Evolutionary conservation across 2,329 filamentous ascomycete genomes (phyloP), one percentile per base, ranked within the genome.

Genomic region (Trichoderma harzianum): DNA sequence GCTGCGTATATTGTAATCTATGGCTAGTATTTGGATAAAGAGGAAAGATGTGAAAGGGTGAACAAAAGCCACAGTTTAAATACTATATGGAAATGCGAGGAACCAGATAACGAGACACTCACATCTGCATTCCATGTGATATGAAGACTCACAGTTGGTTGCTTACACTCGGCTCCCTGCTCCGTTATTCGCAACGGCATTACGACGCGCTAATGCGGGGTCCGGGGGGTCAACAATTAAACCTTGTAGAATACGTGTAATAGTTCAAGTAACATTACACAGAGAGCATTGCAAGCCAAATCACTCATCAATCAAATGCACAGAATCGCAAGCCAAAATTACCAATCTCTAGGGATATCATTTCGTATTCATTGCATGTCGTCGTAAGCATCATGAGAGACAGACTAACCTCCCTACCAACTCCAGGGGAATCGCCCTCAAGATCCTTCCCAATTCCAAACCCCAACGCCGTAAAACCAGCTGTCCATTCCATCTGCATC

Each of bases 371-470:
- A 74, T 77, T 73, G 73, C 76, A 77, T 78, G 77, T 78, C 76
- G 55, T 79, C 78, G 75, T 79, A 71, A 78, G 74, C 76, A 76
- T 79, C 77, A 76, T 78, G 74, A 77, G 73, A 72, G 75, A 24
- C 58, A 39, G 39, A 55, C 66, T 70, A 71, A 74, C 74, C 74
- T 76, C 71, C 72, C 73, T 73, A 71, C 65, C 65, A 73, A 69
- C 62, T 68, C 72, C 73, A 21, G 32, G 53, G 62, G 74, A 72
- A 62, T 34, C 69, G 72, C 72, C 70, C 66, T 70, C 73, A 71
- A 77, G 73, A 77, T 76, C 74, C 75, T 67, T 76, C 58, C 66
- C 60, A 72, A 69, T 74, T 72, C 71, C 72, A 70, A 69, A 70
- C 72, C 67, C 69, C 43, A 63, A 74, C 70, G 72, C 72, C 74